Evolutionary conservation across 371 early-diverging fungal genomes (phyloP), one percentile per base, ranked within the genome.

Genomic region (Apophysomyces trapeziformis): DNA sequence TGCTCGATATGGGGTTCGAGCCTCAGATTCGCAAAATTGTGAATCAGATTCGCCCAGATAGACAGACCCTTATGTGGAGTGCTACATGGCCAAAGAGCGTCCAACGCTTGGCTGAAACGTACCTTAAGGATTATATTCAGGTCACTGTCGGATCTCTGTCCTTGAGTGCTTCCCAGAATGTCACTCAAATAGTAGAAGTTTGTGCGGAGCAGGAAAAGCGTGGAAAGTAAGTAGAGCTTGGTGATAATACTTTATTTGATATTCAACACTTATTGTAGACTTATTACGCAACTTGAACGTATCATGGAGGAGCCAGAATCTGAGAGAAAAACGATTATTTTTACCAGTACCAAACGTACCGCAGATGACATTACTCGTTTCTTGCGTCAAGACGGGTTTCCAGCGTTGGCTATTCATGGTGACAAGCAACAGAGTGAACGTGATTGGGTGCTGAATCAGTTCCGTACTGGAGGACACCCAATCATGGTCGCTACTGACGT

Each of bases 1-100:
- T 99, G 99, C 80, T 99, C 39, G 99, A 99, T 82, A 98, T 99
- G 99, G 99, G 99, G 74, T 99, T 99, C 79, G 99, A 99, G 84
- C 99, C 99, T 57, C 99, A 99, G 85, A 94, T 99, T 70, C 93
- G 97, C 75, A 96, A 95, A 77, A 99, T 99, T 75, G 96, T 99
- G 37, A 96, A 96, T 61, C 97, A 98, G 80, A 98, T 99, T 72
- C 93, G 99, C 21, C 97, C 96, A 58, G 96, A 99, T 69, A 85
- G 99, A 72, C 99, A 99, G 82, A 99, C 99, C 14, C 91, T 99
- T 44, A 99, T 99, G 99, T 99, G 99, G 99, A 95, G 95, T 80
- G 99, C 99, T 7, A 99, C 99, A 7, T 99, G 99, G 99, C 99
- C 99, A 63, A 96, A 94, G 86, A 95, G 96, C 68, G 99, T 99